Evolutionary conservation across 2,329 filamentous ascomycete species (phyloP).

Genomic region (Monosporascus sp.): DNA sequence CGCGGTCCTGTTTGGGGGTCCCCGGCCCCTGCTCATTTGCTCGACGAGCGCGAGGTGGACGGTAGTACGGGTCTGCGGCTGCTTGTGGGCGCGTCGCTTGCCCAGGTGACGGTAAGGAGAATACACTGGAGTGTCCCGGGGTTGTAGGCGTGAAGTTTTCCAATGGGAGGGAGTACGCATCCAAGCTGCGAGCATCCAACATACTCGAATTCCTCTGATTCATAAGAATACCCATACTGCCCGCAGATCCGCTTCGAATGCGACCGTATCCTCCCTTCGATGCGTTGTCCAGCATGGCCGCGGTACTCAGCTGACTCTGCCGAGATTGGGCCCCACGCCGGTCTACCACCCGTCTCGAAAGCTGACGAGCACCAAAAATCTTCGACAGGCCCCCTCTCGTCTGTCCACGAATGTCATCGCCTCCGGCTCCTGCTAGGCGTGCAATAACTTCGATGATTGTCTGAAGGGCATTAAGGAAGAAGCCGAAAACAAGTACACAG

Average conservation of each 20-base stretch:
- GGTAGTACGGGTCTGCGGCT: constrained; percentile 76
- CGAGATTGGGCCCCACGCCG: constrained; percentile 57
- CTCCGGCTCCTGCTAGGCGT: constrained; percentile 75
- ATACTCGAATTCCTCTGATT: constrained; percentile 49
- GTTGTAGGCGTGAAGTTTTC: constrained; percentile 67
- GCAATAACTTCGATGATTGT: constrained; percentile 86
- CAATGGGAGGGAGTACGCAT: constrained; percentile 41
- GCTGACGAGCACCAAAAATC: constrained; percentile 85
- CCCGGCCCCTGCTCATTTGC: constrained; percentile 40
- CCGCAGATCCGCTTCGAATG: constrained; percentile 56
- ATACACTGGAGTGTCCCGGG: constrained; percentile 62
- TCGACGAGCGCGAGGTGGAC: constrained; percentile 69
- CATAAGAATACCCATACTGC: constrained; percentile 49
- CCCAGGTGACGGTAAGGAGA: constrained; percentile 63
- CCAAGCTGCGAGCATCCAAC: constrained; percentile 44
- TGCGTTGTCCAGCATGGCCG: constrained; percentile 70
- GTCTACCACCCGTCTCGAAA: constrained; percentile 66
- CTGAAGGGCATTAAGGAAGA: constrained; percentile 86
- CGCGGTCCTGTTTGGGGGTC: constrained; percentile 28
- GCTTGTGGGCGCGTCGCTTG: constrained; percentile 35
- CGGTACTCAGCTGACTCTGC: constrained; percentile 76
- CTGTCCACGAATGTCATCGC: constrained; percentile 63
- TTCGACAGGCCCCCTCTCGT: constrained; percentile 79
- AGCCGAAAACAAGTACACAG: constrained; percentile 80
- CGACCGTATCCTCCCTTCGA: constrained; percentile 58